These are phyloP conservation scores for Suhomyces xylopsoci DNA, from an alignment of 805 yeast species.

Conservation along the genomic window DNA sequence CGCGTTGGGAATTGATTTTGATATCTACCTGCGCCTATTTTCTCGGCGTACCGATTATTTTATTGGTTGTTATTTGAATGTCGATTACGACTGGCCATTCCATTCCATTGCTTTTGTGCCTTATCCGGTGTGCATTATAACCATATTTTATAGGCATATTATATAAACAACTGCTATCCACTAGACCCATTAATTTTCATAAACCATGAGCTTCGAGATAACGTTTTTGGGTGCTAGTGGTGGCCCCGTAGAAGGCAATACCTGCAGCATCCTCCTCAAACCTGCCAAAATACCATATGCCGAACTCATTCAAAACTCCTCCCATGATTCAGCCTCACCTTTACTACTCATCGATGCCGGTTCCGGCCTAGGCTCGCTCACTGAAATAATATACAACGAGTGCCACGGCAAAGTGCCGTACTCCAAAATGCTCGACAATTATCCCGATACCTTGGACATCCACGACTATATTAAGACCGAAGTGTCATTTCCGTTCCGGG, in stretches of 20 bases:
- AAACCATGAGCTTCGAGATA: slow-evolving; percentile 48
- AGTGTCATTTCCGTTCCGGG: slow-evolving; percentile 23
- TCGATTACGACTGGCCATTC: background rate
- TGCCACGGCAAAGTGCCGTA: slow-evolving; percentile 1
- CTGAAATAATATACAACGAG: slow-evolving; percentile 37
- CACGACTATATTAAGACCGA: slow-evolving; percentile 20
- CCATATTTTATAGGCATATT: background rate
- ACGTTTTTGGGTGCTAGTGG: slow-evolving; percentile 78
- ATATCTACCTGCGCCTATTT: background rate
- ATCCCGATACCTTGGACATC: slow-evolving; percentile 27
- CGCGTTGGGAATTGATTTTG: background rate
- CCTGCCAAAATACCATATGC: slow-evolving; percentile 44
- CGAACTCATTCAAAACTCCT: slow-evolving; percentile 22
- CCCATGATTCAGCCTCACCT: slow-evolving; percentile 21
- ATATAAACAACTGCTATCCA: background rate
- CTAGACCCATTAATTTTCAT: background rate
- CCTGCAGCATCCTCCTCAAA: slow-evolving; percentile 67
- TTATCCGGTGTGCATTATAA: background rate
- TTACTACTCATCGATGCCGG: slow-evolving; percentile 78
- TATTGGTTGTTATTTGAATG: background rate
- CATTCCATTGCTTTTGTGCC: background rate
- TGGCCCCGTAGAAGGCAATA: slow-evolving; percentile 74
- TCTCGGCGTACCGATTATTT: background rate
- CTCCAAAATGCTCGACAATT: slow-evolving; percentile 20
- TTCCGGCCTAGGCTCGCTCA: slow-evolving; percentile 57